These are phyloP conservation scores for Ascochyta viciae-villosae DNA, from an alignment of 2,329 filamentous ascomycete genomes.

Conservation along the genomic window DNA sequence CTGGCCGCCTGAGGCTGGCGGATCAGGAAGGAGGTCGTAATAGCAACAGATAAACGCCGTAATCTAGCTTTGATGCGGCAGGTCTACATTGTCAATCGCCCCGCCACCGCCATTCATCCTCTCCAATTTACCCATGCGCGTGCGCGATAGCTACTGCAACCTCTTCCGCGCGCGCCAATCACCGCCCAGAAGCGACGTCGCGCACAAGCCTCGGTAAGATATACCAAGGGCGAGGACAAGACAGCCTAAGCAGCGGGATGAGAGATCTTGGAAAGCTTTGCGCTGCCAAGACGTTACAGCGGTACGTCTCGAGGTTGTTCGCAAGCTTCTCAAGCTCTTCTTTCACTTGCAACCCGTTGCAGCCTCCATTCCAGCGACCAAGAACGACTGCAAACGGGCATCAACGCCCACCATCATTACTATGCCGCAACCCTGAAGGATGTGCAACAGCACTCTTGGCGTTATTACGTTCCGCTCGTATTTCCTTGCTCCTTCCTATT, in stretches of 20 bases:
- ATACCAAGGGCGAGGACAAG: slow-evolving; percentile 12
- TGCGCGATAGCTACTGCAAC: slow-evolving; percentile 14
- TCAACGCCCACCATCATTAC: background rate
- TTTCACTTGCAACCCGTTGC: background rate
- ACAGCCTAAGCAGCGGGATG: slow-evolving; percentile 19
- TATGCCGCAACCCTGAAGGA: slow-evolving; percentile 4
- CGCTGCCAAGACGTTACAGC: background rate
- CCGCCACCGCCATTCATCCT: slow-evolving; percentile 30
- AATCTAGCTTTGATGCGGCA: slow-evolving; percentile 20
- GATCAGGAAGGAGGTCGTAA: slow-evolving; percentile 29
- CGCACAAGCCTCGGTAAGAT: slow-evolving; percentile 27
- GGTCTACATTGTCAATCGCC: slow-evolving; percentile 27
- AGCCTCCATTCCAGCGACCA: background rate
- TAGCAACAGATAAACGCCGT: slow-evolving; percentile 17
- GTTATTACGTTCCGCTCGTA: slow-evolving; percentile 18
- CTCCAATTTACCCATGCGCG: slow-evolving; percentile 17
- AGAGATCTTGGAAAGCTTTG: slow-evolving; percentile 18
- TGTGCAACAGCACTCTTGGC: slow-evolving; percentile 10
- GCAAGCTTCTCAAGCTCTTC: background rate
- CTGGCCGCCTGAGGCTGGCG: slow-evolving; percentile 16
- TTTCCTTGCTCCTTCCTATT: slow-evolving; percentile 14
- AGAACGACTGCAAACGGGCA: slow-evolving; percentile 1
- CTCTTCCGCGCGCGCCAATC: slow-evolving; percentile 13
- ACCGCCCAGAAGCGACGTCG: slow-evolving; percentile 19
- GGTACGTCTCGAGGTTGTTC: background rate